Evolutionary conservation across 2,329 filamentous ascomycete genomes (phyloP).

Genomic region (Cladosporium colombiae): DNA sequence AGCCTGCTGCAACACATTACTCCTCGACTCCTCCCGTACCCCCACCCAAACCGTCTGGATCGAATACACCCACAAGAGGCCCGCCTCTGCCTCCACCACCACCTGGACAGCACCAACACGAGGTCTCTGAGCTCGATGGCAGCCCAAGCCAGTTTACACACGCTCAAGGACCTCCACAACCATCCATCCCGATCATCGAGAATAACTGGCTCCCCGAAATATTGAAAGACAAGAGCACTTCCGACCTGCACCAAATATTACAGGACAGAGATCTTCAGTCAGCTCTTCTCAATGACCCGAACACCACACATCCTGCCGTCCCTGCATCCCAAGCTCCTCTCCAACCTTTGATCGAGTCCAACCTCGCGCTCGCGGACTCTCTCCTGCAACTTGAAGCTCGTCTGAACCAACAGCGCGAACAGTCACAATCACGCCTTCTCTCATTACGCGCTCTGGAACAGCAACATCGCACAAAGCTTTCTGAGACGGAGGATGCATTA

Average conservation of each 20-base stretch:
- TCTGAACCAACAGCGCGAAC: slow-evolving; percentile 62
- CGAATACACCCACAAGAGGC: slow-evolving; percentile 44
- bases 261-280: slow-evolving; percentile 66
- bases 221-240: slow-evolving; percentile 78
- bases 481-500: slow-evolving; percentile 82
- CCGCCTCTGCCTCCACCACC: slow-evolving; percentile 50
- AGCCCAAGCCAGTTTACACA: slow-evolving; percentile 21
- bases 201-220: slow-evolving; percentile 77
- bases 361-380: slow-evolving; percentile 68
- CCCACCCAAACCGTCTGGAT: slow-evolving; percentile 47
- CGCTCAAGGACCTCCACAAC: slow-evolving; percentile 25
- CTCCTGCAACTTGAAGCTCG: slow-evolving; percentile 62
- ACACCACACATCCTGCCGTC: slow-evolving; percentile 72
- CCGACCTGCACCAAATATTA: slow-evolving; percentile 73
- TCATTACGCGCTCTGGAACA: slow-evolving; percentile 83
- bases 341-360: slow-evolving; percentile 65
- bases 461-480: slow-evolving; percentile 87
- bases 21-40: slow-evolving; percentile 51
- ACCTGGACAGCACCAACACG: slow-evolving; percentile 34
- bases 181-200: slow-evolving; percentile 34
- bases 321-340: slow-evolving; percentile 65
- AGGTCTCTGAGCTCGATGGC: slow-evolving; percentile 32
- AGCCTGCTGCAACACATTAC: slow-evolving; percentile 37
- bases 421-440: slow-evolving; percentile 78
- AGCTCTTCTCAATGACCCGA: slow-evolving; percentile 69